Conservation (phyloP, 2,329 filamentous ascomycete genomes). For the Claviceps sp. region DNA sequence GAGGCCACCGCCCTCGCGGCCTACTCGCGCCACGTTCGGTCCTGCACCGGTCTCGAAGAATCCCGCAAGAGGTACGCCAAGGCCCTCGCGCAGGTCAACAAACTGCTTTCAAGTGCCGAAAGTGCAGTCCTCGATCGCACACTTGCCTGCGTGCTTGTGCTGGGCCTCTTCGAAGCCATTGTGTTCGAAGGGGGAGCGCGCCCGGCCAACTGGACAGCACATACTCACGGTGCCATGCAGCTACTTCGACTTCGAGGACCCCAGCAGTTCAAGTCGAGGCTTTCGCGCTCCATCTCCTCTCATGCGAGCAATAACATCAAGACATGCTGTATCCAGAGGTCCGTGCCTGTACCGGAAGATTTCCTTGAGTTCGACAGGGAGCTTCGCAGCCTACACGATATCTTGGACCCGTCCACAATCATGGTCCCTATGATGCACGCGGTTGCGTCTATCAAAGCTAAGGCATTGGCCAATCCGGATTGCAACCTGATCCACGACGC, state of each 20-base stretch:
- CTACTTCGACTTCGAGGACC: conserved; percentile 13
- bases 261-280: conserved; percentile 9
- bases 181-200: conserved; percentile 13
- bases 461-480: not conserved
- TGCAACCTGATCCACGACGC: conserved; percentile 10
- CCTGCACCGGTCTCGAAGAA: conserved; percentile 7
- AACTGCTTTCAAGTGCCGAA: conserved; percentile 7
- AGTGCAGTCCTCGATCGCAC: conserved; percentile 13
- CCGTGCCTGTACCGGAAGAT: conserved; percentile 9
- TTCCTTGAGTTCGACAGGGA: conserved; percentile 10
- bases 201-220: conserved; percentile 13
- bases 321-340: conserved; percentile 14
- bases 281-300: conserved; percentile 11
- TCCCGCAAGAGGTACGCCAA: conserved; percentile 11
- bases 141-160: conserved; percentile 14
- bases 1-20: conserved; percentile 13
- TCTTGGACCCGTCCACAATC: not conserved
- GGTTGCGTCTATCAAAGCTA: conserved; percentile 8
- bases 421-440: not conserved
- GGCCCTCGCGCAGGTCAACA: conserved; percentile 10
- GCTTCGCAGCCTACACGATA: conserved; percentile 5
- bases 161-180: conserved; percentile 17
- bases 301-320: conserved; percentile 16
- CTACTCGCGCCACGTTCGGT: conserved; percentile 9
- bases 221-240: conserved; percentile 14